A percentile compares a stretch with the other conserved stretches of the same genome.
Evolutionary conservation across 768 basidiomycete genomes (phyloP).

Genomic region (Termitomyces sp.): DNA sequence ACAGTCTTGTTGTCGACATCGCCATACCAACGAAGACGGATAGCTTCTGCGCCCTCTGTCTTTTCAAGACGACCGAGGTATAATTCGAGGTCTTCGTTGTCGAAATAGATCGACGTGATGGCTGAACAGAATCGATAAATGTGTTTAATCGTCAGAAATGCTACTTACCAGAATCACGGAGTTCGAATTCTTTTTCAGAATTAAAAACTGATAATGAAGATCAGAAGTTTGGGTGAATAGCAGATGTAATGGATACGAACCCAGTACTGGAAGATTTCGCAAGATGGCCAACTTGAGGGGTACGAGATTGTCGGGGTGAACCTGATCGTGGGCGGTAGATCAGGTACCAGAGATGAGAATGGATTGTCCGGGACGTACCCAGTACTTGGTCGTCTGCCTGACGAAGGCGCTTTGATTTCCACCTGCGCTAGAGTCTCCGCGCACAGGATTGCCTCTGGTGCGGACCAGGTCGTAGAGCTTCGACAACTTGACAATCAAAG

Average conservation of each 20-base stretch:
- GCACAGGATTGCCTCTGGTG: slow-evolving; percentile 89
- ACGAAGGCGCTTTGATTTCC: slow-evolving; percentile 96
- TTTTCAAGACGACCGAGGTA: slow-evolving; percentile 97
- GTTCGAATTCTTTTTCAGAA: slow-evolving; percentile 86
- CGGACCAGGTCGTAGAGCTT: slow-evolving; percentile 93
- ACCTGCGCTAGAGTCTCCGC: slow-evolving; percentile 91
- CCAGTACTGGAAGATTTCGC: slow-evolving; percentile 88
- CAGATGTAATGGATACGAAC: slow-evolving; percentile 29
- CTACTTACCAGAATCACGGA: slow-evolving; percentile 65
- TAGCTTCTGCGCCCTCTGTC: slow-evolving; percentile 96
- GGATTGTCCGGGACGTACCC: slow-evolving; percentile 49
- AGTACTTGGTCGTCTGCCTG: slow-evolving; percentile 98
- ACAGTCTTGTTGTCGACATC: slow-evolving; percentile 79
- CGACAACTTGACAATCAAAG: slow-evolving; percentile 92
- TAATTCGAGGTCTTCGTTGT: slow-evolving; percentile 91
- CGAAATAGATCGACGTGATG: slow-evolving; percentile 96
- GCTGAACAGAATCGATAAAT: slow-evolving; percentile 34
- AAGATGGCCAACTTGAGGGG: slow-evolving; percentile 91
- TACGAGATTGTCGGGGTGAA: slow-evolving; percentile 93
- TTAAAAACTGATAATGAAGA: slow-evolving; percentile 66
- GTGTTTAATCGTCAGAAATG: background rate
- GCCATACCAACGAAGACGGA: slow-evolving; percentile 97
- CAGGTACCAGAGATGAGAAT: background rate
- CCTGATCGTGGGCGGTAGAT: slow-evolving; percentile 21
- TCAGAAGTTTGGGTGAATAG: background rate